Evolutionary conservation across 176 grass and related monocot species (phyloP), one percentile per base, ranked within the genome.

Genomic region (Guadua angustifolia): DNA sequence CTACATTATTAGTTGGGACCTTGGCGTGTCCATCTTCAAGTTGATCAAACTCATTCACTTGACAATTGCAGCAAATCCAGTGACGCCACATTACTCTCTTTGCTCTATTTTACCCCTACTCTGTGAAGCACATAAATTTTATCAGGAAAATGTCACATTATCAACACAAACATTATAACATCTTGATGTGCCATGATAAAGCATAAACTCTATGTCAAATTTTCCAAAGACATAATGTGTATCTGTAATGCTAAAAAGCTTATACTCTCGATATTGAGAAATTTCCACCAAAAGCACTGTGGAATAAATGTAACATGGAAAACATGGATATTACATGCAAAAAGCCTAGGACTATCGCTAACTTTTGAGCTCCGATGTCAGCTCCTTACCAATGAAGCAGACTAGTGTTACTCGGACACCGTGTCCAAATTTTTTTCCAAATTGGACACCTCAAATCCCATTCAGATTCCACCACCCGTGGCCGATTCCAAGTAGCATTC

Each of bases 21-120:
- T 94, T 94, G 59, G 61, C 22, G 79, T 74, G 74, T 17, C 67
- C 77, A 83, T 91, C 82, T 66, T 90, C 90, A 64, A 57, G 74
- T 21, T 56, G 85, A 71, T 89, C 58, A 7, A 92, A 85, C 52
- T 91, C 88, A 25, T 91, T 79, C 3, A 83, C 75, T 70, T 82
- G 81, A 78, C 77, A 82, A 81, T 45, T 82, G 91, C 90, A 97
- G 87, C 95, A 93, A 75, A 90, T 79, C 89, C 92, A 97, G 71
- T 79, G 83, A 71, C 88, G 46, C 95, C 91, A 94, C 85, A 72
- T 89, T 53, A 25, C 74, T 49, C 58, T 24, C 40, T 44, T 68
- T 75, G 72, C 36, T 64, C 64, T 66, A 32, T 59, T 82, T 50
- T 51, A 55, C 60, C 56, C 46, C 61, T 71, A 82, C n/a, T 82